Evolutionary conservation across 768 basidiomycete species (phyloP).

Genomic region (Phanerochaete sordida): DNA sequence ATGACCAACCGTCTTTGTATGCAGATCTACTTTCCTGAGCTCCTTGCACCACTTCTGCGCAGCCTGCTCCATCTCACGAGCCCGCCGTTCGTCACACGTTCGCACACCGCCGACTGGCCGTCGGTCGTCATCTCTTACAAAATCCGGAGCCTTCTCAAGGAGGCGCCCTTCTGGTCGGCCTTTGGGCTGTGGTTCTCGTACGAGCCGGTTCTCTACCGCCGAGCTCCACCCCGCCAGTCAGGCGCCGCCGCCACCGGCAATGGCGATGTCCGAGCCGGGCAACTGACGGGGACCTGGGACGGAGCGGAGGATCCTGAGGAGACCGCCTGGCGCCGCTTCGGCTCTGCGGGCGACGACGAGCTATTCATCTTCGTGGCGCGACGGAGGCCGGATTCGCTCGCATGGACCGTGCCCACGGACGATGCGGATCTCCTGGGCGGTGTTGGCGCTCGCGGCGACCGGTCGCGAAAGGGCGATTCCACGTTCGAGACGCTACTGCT

Average conservation of each 20-base stretch:
- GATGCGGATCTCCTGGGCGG: conserved; percentile 60
- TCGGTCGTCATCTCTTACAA: conserved; percentile 71
- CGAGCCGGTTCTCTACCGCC: conserved; percentile 38
- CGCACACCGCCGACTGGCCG: conserved; percentile 16
- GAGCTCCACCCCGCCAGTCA: neutral
- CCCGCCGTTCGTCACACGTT: conserved; percentile 32
- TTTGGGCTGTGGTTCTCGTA: conserved; percentile 80
- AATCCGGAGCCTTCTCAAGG: conserved; percentile 68
- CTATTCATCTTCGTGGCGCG: conserved; percentile 61
- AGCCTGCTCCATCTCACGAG: conserved; percentile 73
- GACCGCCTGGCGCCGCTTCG: conserved; percentile 19
- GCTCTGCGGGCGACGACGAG: conserved; percentile 18
- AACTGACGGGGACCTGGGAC: neutral
- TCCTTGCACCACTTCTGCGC: conserved; percentile 72
- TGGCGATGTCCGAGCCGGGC: neutral
- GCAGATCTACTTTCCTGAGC: conserved; percentile 83
- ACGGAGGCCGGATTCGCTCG: conserved; percentile 54
- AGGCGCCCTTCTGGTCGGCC: conserved; percentile 72
- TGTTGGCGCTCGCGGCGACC: conserved; percentile 45
- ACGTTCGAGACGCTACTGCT: conserved; percentile 67
- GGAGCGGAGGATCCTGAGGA: neutral
- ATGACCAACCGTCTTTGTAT: neutral
- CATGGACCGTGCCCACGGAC: conserved; percentile 47
- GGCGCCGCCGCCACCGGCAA: conserved; percentile 23
- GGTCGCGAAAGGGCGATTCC: conserved; percentile 52